phyloP scores from a whole-genome alignment of 371 early-diverging fungal genomes.

The Dinochytrium kinnereticum region DNA sequence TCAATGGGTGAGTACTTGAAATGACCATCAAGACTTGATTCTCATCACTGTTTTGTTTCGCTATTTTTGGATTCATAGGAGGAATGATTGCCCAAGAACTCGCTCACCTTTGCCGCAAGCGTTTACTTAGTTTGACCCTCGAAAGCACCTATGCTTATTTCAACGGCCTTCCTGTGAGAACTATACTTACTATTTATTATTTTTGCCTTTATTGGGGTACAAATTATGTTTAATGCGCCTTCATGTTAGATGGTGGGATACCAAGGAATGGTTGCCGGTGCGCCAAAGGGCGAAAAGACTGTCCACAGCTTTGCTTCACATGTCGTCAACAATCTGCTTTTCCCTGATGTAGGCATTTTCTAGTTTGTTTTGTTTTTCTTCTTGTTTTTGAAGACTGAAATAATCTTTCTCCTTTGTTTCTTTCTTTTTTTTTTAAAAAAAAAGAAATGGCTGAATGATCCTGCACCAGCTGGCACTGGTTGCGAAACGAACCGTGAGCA shows the following conservation, averaged over 20 bases:
- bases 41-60: too few species aligned
- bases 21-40: too few species aligned
- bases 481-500: constrained; percentile 37
- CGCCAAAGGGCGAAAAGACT: constrained; percentile 21
- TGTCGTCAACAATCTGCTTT: constrained; percentile 35
- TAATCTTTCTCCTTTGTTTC: neutral
- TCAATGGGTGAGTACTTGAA: constrained; percentile 71
- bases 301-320: constrained; percentile 31
- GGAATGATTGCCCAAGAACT: constrained; percentile 45
- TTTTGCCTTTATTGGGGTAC: too few species aligned
- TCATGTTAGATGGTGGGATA: constrained; percentile 25
- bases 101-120: constrained; percentile 26
- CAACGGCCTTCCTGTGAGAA: constrained; percentile 39
- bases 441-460: constrained; percentile 39
- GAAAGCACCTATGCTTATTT: constrained; percentile 45
- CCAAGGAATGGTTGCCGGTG: constrained; percentile 22
- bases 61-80: neutral
- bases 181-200: neutral
- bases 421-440: too few species aligned
- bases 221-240: neutral
- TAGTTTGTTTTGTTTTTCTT: constrained; percentile 7
- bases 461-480: constrained; percentile 16
- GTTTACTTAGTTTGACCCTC: constrained; percentile 37
- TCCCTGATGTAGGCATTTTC: constrained; percentile 25
- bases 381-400: constrained; percentile 1